These are phyloP conservation scores for Fraxinus nigra DNA, from an alignment of 305 asterid species.

Conservation along the genomic window DNA sequence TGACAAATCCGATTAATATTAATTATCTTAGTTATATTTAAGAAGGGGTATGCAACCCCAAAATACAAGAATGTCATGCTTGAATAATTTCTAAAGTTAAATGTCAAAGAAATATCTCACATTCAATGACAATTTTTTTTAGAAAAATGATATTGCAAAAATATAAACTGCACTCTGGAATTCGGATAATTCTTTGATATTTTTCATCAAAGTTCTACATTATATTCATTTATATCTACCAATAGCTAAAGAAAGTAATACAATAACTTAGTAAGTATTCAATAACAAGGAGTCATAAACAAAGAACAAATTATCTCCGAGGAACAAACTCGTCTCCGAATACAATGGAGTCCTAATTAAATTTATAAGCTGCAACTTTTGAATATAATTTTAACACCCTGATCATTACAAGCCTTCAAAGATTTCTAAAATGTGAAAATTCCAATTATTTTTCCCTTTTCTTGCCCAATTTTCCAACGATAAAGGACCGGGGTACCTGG, in stretches of 20 bases:
- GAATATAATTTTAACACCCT: neutral
- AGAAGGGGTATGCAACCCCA: neutral
- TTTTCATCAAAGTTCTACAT: neutral
- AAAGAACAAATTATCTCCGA: neutral
- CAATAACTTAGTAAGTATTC: neutral
- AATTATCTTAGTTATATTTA: neutral
- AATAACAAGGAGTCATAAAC: neutral
- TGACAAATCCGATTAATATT: neutral
- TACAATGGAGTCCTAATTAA: neutral
- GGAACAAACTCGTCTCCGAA: neutral
- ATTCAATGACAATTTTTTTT: neutral
- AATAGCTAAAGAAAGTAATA: neutral
- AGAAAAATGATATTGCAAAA: neutral
- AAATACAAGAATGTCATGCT: neutral
- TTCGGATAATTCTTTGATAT: neutral
- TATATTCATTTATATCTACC: neutral
- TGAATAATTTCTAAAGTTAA: neutral
- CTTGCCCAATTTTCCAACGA: neutral
- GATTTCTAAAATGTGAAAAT: neutral
- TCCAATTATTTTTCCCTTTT: neutral
- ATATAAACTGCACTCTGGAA: neutral
- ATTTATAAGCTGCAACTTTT: neutral
- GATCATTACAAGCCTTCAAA: neutral
- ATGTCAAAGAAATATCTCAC: neutral
- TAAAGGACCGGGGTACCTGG: constrained; percentile 42